Percentiles rank a stretch among this genome's conserved stretches.
These are phyloP conservation scores for Trichophyton verrucosum DNA, from an alignment of 2,329 filamentous ascomycete species.

Conservation along the genomic window DNA sequence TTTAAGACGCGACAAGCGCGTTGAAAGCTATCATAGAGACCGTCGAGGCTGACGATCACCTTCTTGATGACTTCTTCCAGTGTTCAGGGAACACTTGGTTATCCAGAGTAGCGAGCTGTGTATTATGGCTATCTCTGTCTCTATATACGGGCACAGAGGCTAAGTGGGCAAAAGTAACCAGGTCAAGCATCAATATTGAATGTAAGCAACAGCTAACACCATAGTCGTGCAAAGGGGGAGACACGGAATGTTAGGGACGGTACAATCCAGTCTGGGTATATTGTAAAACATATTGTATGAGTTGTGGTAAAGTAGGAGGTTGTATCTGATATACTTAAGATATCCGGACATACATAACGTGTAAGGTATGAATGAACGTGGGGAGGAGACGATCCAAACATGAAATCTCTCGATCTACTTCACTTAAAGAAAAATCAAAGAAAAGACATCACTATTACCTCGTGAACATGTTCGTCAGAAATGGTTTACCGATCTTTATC, in stretches of 20 bases:
- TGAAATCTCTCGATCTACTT: slow-evolving; percentile 6
- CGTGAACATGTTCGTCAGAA: not conserved
- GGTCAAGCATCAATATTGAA: not conserved
- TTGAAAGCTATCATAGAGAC: no score
- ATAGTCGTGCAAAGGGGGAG: not conserved
- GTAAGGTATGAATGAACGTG: not conserved
- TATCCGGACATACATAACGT: slow-evolving; percentile 10
- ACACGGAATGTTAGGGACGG: no score
- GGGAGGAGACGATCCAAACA: not conserved
- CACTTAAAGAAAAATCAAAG: slow-evolving; percentile 1
- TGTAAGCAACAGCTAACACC: not conserved
- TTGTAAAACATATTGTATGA: slow-evolving; percentile 4
- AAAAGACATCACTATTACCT: not conserved
- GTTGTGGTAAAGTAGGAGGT: slow-evolving; percentile 10
- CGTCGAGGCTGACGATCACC: no score
- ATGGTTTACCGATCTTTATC: slow-evolving; percentile 44
- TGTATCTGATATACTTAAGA: slow-evolving; percentile 12
- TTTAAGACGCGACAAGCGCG: slow-evolving; percentile 5
- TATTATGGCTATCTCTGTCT: not conserved
- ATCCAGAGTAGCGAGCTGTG: not conserved
- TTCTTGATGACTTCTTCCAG: no score
- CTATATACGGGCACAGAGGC: not conserved
- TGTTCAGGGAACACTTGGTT: not conserved
- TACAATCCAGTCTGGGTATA: not conserved
- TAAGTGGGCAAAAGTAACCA: not conserved